Evolutionary conservation across 331 rosid genomes (phyloP).

Genomic region (Quercus lobata): DNA sequence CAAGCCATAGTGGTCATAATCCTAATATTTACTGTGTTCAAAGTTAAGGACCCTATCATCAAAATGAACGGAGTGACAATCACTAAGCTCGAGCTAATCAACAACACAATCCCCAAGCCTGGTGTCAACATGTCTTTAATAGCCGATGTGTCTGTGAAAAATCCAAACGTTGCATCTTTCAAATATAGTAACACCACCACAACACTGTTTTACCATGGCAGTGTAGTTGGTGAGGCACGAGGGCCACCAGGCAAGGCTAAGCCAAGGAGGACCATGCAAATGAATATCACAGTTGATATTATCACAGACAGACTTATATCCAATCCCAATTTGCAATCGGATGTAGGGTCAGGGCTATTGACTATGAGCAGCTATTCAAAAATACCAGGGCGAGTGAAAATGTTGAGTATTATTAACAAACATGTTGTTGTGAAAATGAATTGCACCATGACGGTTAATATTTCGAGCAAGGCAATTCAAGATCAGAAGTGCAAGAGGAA

Average conservation of each 20-base stretch:
- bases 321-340: slow-evolving; percentile 19
- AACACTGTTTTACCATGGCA: slow-evolving; percentile 31
- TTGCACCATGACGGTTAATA: slow-evolving; percentile 38
- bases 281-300: slow-evolving; percentile 45
- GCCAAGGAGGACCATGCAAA: slow-evolving; percentile 38
- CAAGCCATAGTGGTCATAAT: slow-evolving; percentile 22
- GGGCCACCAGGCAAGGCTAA: slow-evolving; percentile 44
- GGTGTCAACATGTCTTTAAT: slow-evolving; percentile 42
- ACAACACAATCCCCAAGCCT: slow-evolving; percentile 21
- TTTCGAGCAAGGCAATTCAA: slow-evolving; percentile 37
- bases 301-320: slow-evolving; percentile 15
- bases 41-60: slow-evolving; percentile 45
- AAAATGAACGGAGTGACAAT: slow-evolving; percentile 39
- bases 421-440: slow-evolving; percentile 58
- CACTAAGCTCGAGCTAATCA: slow-evolving; percentile 32
- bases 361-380: slow-evolving; percentile 41
- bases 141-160: slow-evolving; percentile 50
- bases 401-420: slow-evolving; percentile 33
- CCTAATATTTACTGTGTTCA: slow-evolving; percentile 46
- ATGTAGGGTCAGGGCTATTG: slow-evolving; percentile 32
- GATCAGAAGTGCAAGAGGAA: slow-evolving; percentile 49
- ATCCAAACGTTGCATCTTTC: slow-evolving; percentile 51
- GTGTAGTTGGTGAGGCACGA: slow-evolving; percentile 46
- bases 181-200: slow-evolving; percentile 52
- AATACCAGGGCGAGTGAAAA: slow-evolving; percentile 52